phyloP scores from a whole-genome alignment of 164 flowering plant species.

The Saururus chinensis region DNA sequence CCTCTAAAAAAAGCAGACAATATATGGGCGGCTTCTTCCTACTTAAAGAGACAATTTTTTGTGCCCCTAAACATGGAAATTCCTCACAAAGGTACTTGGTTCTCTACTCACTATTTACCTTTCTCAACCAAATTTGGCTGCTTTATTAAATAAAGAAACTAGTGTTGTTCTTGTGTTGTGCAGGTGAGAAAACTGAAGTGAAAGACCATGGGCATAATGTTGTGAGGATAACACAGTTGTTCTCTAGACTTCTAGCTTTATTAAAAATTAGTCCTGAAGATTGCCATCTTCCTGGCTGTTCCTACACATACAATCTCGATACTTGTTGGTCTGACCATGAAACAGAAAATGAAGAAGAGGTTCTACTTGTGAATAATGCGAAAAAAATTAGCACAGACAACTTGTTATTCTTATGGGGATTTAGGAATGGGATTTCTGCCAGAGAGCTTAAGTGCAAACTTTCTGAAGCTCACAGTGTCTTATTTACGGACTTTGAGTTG shows the following conservation, averaged over 20 bases:
- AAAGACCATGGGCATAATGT: slow-evolving; percentile 50
- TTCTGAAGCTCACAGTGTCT: slow-evolving; percentile 33
- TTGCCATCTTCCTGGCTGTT: slow-evolving; percentile 4
- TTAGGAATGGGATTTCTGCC: slow-evolving; percentile 35
- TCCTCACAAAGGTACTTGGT: slow-evolving; percentile 37
- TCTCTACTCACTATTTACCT: not conserved
- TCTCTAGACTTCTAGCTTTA: slow-evolving; percentile 49
- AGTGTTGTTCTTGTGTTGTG: slow-evolving; percentile 1
- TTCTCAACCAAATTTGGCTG: not conserved
- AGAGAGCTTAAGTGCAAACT: slow-evolving; percentile 37
- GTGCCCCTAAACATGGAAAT: slow-evolving; percentile 52
- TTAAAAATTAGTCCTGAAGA: slow-evolving; percentile 26
- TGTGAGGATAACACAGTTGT: slow-evolving; percentile 38
- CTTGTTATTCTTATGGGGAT: slow-evolving; percentile 79
- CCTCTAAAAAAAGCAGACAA: slow-evolving; percentile 34
- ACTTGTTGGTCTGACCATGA: slow-evolving; percentile 16
- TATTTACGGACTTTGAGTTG: slow-evolving; percentile 57
- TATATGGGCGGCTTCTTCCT: slow-evolving; percentile 42
- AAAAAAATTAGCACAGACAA: slow-evolving; percentile 36
- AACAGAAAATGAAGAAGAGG: slow-evolving; percentile 27
- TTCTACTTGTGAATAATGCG: slow-evolving; percentile 22
- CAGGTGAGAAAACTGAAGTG: slow-evolving; percentile 31
- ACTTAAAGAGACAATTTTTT: slow-evolving; percentile 45
- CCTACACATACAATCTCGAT: slow-evolving; percentile 30
- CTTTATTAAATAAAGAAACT: not conserved